A percentile compares a stretch with the other conserved stretches of the same genome.
phyloP scores from a whole-genome alignment of 148 eudicot genomes.

The Rhododendron kiyosumense region DNA sequence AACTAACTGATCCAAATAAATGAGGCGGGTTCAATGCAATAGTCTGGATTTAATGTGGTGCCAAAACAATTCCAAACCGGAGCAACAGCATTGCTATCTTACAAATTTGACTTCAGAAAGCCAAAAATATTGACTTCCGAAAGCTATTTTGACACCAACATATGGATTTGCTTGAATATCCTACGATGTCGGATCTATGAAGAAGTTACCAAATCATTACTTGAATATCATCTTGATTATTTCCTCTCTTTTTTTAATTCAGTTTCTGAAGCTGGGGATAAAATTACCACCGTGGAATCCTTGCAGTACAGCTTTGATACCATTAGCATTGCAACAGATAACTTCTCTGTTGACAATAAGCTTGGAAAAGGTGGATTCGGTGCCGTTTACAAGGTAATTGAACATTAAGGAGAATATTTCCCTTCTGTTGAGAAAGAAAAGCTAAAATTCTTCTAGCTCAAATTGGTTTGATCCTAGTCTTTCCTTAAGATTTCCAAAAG shows the following conservation, averaged over 20 bases:
- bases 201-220: background rate
- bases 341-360: constrained; percentile 32
- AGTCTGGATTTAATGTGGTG: too few relatives aligned
- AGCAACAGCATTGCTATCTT: too few relatives aligned
- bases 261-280: constrained; percentile 5
- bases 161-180: too few relatives aligned
- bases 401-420: background rate
- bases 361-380: constrained; percentile 41
- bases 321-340: constrained; percentile 37
- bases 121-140: too few relatives aligned
- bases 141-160: too few relatives aligned
- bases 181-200: too few relatives aligned
- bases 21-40: too few relatives aligned
- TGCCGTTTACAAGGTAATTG: constrained; percentile 27
- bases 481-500: background rate
- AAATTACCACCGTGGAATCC: constrained; percentile 1
- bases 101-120: too few relatives aligned
- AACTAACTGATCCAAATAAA: too few relatives aligned
- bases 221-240: background rate
- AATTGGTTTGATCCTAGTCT: background rate
- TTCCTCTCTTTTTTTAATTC: background rate
- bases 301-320: constrained; percentile 44
- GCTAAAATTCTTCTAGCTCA: background rate
- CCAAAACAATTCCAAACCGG: too few relatives aligned
- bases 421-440: too few relatives aligned